Evolutionary conservation across 176 grass and related monocot species (phyloP), one percentile per base, ranked within the genome.

Genomic region (Miscanthus lutarioriparius): DNA sequence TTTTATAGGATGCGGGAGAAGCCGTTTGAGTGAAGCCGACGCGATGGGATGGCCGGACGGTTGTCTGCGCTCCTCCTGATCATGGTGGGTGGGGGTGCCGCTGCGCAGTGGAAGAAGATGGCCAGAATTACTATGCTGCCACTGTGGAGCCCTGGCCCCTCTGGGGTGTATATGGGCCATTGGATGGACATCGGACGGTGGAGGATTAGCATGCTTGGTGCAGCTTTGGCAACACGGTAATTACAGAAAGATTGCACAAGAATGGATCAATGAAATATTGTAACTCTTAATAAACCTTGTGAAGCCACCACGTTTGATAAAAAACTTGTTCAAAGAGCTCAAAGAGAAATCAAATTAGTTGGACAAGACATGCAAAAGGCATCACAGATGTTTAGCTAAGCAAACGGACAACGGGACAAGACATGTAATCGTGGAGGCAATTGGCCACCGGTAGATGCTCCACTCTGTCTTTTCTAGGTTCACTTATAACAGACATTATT

Each of bases 1-100:
- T 85, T 89, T 88, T 84, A 79, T 88, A 37, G 61, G 80, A 70
- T 78, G 59, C 59, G 10, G 25, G 28, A 25, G 74, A 37, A 61
- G 17, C 35, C 70, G 88, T 83, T 84, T 67, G 84, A 80, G 82
- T 88, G 79, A 62, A 76, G 62, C 25, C 48, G 80, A 82, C 88
- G 86, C 82, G 82, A 89, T 38, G 72, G 38, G 77, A 48, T 43
- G 58, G 54, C 54, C 37, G 80, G 8, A n/a, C 37, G 80, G 22
- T 9, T 23, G 80, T 70, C 73, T 45, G 35, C 39, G 66, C 54
- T 56, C 51, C 39, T 87, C 81, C 63, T 41, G 23, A 64, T 88
- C 84, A 47, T 39, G 80, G 53, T n/a, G 54, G 54, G 54, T 22
- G 33, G 33, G 33, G 33, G 33, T 22, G 69, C 67, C 19, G 17